Evolutionary conservation across 345 rosid genomes (phyloP), one percentile per base, ranked within the genome.

Genomic region (Mangifera indica): DNA sequence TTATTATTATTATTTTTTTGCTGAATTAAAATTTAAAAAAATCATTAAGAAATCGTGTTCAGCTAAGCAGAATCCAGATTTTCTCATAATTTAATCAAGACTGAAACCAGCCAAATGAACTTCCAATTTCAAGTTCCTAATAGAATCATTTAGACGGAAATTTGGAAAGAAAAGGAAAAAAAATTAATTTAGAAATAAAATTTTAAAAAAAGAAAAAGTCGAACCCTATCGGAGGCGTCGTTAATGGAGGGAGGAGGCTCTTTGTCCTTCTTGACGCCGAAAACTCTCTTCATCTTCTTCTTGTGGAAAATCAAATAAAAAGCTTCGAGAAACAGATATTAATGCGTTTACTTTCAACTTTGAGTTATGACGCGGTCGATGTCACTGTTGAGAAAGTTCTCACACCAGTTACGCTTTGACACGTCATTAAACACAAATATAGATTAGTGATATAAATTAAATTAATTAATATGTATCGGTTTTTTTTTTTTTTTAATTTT

Each of bases 181-280:
- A 37, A n/a, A n/a, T n/a, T 37, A 37, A 37, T 37, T 37, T 8
- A 18, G 0, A 65, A 22, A 29, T 1, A 49, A 24, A 46, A 21
- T 14, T 17, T 15, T 1, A 20, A 3, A 45, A 4, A 46, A 51
- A 60, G 37, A 63, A 14, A 66, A 29, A 21, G 4, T 17, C 6
- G 24, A 29, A 94, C 97, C 93, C 92, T 83, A 73, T 89, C 97
- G 75, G 98, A 84, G 14, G 98, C 90, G 69, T 94, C 98, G 42
- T 85, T 75, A 20, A 94, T 37, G 3, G 98, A 86, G 7, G 98
- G 97, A 57, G 98, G 92, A 37, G 97, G 97, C 63, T 90, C 98
- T 77, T 94, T 94, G 60, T 94, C 90, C 61, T 94, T 94, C 92
- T 90, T 90, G 42, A 63, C 80, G 71, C 98, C 98, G 64, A 94